These are phyloP conservation scores for Ustilago trichophora DNA, from an alignment of 1,284 basidiomycete species.

Conservation along the genomic window DNA sequence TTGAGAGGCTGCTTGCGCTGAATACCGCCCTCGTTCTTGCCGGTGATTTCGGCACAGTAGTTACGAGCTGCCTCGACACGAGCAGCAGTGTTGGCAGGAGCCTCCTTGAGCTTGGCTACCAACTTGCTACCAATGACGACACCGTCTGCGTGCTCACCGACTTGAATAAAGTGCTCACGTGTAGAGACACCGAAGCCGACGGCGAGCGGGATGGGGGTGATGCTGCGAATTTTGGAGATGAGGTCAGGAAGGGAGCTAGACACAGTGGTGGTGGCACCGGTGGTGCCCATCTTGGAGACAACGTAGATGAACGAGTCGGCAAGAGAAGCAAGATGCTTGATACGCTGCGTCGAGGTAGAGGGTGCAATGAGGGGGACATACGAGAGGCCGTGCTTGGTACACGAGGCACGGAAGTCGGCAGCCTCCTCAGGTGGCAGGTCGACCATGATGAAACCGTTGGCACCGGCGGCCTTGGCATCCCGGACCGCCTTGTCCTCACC, in stretches of 20 bases:
- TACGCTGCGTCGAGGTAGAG: constrained; percentile 84
- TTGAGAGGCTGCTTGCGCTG: constrained; percentile 53
- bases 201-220: constrained; percentile 81
- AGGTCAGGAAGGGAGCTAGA: constrained; percentile 66
- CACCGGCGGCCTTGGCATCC: constrained; percentile 86
- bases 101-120: constrained; percentile 79
- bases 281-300: constrained; percentile 88
- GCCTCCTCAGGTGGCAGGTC: constrained; percentile 98
- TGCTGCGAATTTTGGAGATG: constrained; percentile 64
- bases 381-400: constrained; percentile 83
- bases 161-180: constrained; percentile 87
- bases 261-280: constrained; percentile 83
- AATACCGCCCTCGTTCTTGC: constrained; percentile 57
- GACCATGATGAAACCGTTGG: constrained; percentile 96
- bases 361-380: constrained; percentile 96
- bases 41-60: constrained; percentile 73
- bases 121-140: constrained; percentile 92
- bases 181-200: constrained; percentile 97
- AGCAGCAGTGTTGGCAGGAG: constrained; percentile 65
- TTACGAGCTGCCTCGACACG: constrained; percentile 70
- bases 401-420: constrained; percentile 85
- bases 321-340: constrained; percentile 88
- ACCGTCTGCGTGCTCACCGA: constrained; percentile 83
- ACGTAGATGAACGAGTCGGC: constrained; percentile 98
- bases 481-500: constrained; percentile 91